phyloP scores from a whole-genome alignment of 257 asterid genomes.

The Cynanchum wilfordii region DNA sequence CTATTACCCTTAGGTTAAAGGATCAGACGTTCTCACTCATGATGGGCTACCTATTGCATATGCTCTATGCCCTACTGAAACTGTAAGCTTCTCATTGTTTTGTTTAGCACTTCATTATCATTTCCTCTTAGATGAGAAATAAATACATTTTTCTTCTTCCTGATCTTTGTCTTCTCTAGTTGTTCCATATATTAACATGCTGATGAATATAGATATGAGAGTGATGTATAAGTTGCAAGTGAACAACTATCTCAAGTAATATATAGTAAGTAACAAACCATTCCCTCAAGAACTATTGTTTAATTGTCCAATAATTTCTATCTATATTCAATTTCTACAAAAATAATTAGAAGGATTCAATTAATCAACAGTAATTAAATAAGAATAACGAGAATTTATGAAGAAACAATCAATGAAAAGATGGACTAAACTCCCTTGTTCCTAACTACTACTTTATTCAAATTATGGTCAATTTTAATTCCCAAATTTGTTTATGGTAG shows the following conservation, averaged over 20 bases:
- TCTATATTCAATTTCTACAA: no score
- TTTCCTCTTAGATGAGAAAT: not conserved
- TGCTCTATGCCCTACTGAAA: conserved; percentile 72
- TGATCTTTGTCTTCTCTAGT: not conserved
- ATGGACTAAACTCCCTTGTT: not conserved
- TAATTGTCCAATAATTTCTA: not conserved
- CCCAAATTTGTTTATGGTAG: not conserved
- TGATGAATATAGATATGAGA: not conserved
- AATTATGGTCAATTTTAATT: not conserved
- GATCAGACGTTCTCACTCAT: conserved; percentile 64
- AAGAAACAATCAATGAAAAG: not conserved
- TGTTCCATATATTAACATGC: not conserved
- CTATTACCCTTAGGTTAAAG: conserved; percentile 59
- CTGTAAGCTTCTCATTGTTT: conserved; percentile 45
- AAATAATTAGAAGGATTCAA: no score
- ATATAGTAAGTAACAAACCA: no score
- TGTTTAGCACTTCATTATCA: not conserved
- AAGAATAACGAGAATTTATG: not conserved
- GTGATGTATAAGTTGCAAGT: not conserved
- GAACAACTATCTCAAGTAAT: not conserved
- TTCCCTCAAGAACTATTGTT: not conserved
- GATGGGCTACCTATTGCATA: conserved; percentile 75
- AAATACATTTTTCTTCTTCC: not conserved
- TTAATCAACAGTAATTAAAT: no score
- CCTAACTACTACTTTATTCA: not conserved